Conservation (phyloP, 345 rosid genomes). For the Moricandia moricandioides region DNA sequence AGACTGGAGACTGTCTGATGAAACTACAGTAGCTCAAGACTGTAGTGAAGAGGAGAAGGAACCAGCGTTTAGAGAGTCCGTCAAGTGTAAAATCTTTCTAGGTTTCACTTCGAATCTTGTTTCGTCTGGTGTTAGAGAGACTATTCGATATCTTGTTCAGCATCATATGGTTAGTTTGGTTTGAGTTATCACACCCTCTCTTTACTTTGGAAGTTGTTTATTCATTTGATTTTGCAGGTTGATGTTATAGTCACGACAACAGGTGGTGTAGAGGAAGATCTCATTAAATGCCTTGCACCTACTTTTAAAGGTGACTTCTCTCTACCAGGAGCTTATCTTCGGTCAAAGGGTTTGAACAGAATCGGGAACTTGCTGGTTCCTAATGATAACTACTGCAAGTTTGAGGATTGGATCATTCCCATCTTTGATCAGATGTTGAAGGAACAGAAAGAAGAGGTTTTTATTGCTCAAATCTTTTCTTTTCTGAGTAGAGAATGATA, state of each 20-base stretch:
- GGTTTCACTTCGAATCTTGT: slow-evolving; percentile 97
- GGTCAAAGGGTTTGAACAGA: slow-evolving; percentile 86
- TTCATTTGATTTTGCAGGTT: slow-evolving; percentile 49
- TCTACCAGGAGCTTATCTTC: slow-evolving; percentile 66
- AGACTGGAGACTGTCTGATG: slow-evolving; percentile 87
- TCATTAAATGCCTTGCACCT: slow-evolving; percentile 91
- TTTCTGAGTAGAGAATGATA: neutral
- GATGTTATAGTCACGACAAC: slow-evolving; percentile 92
- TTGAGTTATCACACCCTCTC: neutral
- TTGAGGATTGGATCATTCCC: slow-evolving; percentile 96
- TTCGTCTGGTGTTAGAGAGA: slow-evolving; percentile 90
- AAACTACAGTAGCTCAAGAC: slow-evolving; percentile 52
- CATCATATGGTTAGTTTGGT: slow-evolving; percentile 68
- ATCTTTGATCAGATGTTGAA: slow-evolving; percentile 86
- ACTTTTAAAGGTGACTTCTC: slow-evolving; percentile 88
- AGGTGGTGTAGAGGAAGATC: slow-evolving; percentile 98
- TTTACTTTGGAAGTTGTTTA: neutral
- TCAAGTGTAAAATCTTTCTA: slow-evolving; percentile 79
- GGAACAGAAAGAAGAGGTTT: slow-evolving; percentile 86
- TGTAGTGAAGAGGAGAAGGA: slow-evolving; percentile 73
- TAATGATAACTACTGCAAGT: slow-evolving; percentile 92
- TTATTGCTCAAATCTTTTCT: neutral
- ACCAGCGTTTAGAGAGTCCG: slow-evolving; percentile 57
- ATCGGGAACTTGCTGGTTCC: slow-evolving; percentile 93
- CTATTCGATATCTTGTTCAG: slow-evolving; percentile 75